These are phyloP conservation scores for Brasenia schreberi DNA, from an alignment of 164 flowering plant species.

Conservation along the genomic window DNA sequence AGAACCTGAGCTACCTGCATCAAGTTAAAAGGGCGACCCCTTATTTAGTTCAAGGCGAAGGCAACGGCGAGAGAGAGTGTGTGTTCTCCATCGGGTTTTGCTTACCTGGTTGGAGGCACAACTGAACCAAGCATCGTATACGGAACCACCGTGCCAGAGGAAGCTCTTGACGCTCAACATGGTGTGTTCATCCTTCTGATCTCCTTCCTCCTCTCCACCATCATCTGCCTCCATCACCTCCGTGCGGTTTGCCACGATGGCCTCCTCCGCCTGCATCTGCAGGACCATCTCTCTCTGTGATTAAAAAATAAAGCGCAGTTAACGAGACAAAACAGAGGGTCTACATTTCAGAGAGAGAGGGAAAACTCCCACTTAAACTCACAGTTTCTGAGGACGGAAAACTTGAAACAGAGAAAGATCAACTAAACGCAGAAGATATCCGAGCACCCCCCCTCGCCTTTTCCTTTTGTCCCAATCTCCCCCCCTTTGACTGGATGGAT, in stretches of 20 bases:
- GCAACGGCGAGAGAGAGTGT: background rate
- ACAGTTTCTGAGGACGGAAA: too few species aligned
- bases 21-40: too few species aligned
- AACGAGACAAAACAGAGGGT: too few species aligned
- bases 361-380: too few species aligned
- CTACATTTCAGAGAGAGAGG: too few species aligned
- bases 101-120: conserved; percentile 83
- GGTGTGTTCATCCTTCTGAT: conserved; percentile 18
- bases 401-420: too few species aligned
- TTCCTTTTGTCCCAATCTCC: too few species aligned
- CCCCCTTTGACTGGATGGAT: too few species aligned
- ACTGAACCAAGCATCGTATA: conserved; percentile 88
- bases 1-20: conserved; percentile 52
- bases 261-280: conserved; percentile 79
- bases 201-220: conserved; percentile 20
- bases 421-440: too few species aligned
- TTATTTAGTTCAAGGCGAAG: background rate
- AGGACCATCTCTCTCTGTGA: conserved; percentile 26
- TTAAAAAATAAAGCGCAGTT: too few species aligned
- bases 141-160: conserved; percentile 92
- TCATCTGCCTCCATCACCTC: conserved; percentile 22
- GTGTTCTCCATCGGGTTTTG: background rate
- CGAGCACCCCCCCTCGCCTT: too few species aligned
- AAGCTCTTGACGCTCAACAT: conserved; percentile 34
- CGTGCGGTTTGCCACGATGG: conserved; percentile 48